Evolutionary conservation across 768 basidiomycete species (phyloP).

Genomic region (Megacollybia marginata): DNA sequence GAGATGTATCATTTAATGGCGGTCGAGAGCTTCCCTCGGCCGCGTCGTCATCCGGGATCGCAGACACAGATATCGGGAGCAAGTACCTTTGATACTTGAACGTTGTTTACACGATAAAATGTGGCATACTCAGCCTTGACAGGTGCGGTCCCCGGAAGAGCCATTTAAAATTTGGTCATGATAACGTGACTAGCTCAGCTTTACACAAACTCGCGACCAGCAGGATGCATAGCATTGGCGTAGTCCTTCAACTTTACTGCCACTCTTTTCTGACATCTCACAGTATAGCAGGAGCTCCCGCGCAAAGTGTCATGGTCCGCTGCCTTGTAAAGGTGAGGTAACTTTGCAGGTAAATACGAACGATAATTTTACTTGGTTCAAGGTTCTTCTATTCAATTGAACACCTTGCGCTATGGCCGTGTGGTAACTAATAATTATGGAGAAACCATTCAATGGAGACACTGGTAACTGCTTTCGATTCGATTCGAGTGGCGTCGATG

Average conservation of each 20-base stretch:
- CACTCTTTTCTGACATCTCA: too few relatives aligned
- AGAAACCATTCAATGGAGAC: constrained; percentile 67
- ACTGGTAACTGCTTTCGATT: constrained; percentile 44
- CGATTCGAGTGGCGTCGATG: constrained; percentile 1
- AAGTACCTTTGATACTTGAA: constrained; percentile 27
- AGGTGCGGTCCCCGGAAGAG: constrained; percentile 36
- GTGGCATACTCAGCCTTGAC: constrained; percentile 42
- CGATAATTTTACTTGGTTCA: constrained; percentile 1
- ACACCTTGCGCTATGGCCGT: constrained; percentile 31
- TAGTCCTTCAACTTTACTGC: too few relatives aligned
- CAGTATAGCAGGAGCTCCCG: constrained; percentile 70
- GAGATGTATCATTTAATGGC: constrained; percentile 14
- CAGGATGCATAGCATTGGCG: too few relatives aligned
- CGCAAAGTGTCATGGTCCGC: constrained; percentile 61
- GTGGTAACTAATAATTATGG: constrained; percentile 48
- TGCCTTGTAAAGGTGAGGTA: constrained; percentile 39
- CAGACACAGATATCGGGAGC: constrained; percentile 17
- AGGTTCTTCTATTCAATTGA: not conserved
- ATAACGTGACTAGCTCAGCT: too few relatives aligned
- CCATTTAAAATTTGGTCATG: not conserved
- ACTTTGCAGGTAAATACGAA: constrained; percentile 6
- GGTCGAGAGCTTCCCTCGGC: constrained; percentile 53
- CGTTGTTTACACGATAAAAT: not conserved
- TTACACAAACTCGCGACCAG: too few relatives aligned
- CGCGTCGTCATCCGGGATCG: constrained; percentile 45